Evolutionary conservation across 148 eudicot genomes (phyloP).

Genomic region (Fagopyrum homotropicum): DNA sequence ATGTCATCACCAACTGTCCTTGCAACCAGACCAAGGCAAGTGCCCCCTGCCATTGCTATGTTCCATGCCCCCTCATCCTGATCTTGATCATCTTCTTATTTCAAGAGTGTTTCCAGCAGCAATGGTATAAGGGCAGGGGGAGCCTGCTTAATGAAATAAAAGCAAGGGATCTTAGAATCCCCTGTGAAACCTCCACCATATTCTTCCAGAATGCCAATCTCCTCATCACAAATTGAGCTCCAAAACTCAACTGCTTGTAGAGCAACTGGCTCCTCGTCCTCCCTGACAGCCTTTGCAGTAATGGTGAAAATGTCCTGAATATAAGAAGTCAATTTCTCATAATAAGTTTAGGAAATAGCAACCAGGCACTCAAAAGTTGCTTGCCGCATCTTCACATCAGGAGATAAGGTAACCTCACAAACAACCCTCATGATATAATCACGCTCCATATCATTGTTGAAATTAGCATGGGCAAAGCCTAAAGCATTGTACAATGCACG

Average conservation of each 20-base stretch:
- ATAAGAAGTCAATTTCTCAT: constrained; percentile 83
- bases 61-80: constrained; percentile 99
- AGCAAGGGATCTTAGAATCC: constrained; percentile 86
- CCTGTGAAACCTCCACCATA: constrained; percentile 80
- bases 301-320: constrained; percentile 84
- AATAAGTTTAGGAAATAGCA: constrained; percentile 77
- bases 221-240: constrained; percentile 96
- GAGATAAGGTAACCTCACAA: constrained; percentile 75
- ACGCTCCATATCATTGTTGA: constrained; percentile 85
- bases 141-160: constrained; percentile 85
- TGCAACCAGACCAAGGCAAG: constrained; percentile 92
- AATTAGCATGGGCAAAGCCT: constrained; percentile 91
- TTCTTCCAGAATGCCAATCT: constrained; percentile 80
- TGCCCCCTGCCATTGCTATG: constrained; percentile 96
- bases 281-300: constrained; percentile 86
- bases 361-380: constrained; percentile 95
- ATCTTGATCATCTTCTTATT: constrained; percentile 96
- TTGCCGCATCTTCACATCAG: constrained; percentile 85
- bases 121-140: constrained; percentile 86
- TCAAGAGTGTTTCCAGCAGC: constrained; percentile 83
- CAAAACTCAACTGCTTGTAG: constrained; percentile 94
- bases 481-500: constrained; percentile 82
- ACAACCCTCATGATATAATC: constrained; percentile 94
- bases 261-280: constrained; percentile 92
- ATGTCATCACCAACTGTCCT: constrained; percentile 88